Evolutionary conservation across 495 filamentous ascomycete genomes (phyloP).

Genomic region (Aspergillus affinis): DNA sequence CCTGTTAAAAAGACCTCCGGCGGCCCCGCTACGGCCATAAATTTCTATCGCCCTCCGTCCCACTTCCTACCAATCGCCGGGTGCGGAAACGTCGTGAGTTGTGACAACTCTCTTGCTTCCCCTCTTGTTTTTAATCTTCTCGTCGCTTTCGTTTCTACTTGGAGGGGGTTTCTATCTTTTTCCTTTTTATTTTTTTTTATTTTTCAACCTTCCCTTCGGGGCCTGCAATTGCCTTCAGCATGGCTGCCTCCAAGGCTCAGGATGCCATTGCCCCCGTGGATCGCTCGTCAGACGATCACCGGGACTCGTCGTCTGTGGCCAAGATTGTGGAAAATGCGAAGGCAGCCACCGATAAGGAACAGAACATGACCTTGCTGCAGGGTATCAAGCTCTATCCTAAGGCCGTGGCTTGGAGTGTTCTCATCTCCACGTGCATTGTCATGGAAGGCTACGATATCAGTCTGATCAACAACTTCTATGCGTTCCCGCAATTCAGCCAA

Average conservation of each 20-base stretch:
- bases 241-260: constrained; percentile 28
- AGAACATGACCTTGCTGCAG: constrained; percentile 44
- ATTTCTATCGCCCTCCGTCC: constrained; percentile 10
- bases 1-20: background rate
- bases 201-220: constrained; percentile 2
- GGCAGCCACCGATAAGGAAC: constrained; percentile 48
- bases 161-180: background rate
- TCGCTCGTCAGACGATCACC: constrained; percentile 17
- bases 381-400: constrained; percentile 56
- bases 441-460: constrained; percentile 62
- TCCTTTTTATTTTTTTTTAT: background rate
- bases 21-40: constrained; percentile 12
- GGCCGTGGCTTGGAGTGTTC: constrained; percentile 53
- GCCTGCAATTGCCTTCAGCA: constrained; percentile 25
- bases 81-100: constrained; percentile 2
- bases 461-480: constrained; percentile 54
- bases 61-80: constrained; percentile 7
- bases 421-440: constrained; percentile 54
- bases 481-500: constrained; percentile 56
- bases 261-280: constrained; percentile 33
- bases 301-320: constrained; percentile 31
- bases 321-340: constrained; percentile 44
- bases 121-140: background rate
- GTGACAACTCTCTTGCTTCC: constrained; percentile 2
- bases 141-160: background rate